A percentile compares a stretch with the other conserved stretches of the same genome.
Conservation (phyloP, 2,329 filamentous ascomycete species). For the Ophiostoma australiae region DNA sequence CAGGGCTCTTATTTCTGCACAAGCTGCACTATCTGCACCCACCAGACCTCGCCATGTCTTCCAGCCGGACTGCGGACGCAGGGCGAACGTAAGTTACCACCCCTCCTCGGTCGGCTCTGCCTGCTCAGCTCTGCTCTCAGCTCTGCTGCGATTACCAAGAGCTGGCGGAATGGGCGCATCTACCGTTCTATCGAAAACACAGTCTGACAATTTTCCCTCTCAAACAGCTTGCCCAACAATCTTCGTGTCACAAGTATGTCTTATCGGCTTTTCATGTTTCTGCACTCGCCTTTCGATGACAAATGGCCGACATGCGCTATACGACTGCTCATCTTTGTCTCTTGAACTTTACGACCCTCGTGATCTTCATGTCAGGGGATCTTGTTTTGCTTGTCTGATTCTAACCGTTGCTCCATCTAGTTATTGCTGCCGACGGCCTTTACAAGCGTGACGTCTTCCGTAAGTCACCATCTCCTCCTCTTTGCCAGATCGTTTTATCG, state of each 20-base stretch:
- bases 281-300: neutral
- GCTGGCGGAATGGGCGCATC: neutral
- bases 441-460: constrained; percentile 99
- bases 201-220: neutral
- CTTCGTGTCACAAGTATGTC: constrained; percentile 83
- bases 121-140: neutral
- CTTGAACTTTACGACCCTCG: neutral
- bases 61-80: constrained; percentile 16
- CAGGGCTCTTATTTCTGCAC: constrained; percentile 2
- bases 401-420: constrained; percentile 44
- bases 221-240: constrained; percentile 45
- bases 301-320: neutral
- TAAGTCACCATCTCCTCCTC: constrained; percentile 49
- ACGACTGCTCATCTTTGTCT: neutral
- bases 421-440: constrained; percentile 96
- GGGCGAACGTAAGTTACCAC: neutral
- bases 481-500: neutral
- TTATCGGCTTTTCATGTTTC: constrained; percentile 1
- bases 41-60: constrained; percentile 17
- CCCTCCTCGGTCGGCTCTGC: neutral
- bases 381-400: neutral
- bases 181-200: neutral
- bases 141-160: neutral
- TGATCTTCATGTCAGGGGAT: neutral
- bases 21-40: constrained; percentile 12